Evolutionary conservation across 306 rosid genomes (phyloP), one percentile per base, ranked within the genome.

Genomic region (Cucurbita argyrosperma): DNA sequence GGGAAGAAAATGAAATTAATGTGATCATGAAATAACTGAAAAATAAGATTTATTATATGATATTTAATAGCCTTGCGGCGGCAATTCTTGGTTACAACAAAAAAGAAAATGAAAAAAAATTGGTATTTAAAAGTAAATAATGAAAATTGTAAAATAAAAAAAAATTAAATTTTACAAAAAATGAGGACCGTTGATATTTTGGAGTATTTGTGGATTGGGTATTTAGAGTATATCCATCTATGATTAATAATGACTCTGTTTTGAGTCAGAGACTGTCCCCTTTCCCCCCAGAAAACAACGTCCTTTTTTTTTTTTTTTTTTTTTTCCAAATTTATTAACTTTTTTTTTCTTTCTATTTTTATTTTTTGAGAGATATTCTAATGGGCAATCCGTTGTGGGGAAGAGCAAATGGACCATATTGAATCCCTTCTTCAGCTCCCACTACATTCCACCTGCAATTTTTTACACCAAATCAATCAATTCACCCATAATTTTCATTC

Each of bases 341-440:
- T 66, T 1, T 66, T 19, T 26, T 58, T 21, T n/a, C n/a, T n/a
- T 13, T 35, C 2, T 60, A 8, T 30, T 45, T 8, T 71, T 61
- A 80, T 15, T 82, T 83, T 77, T 84, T 90, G 74, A 79, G 71
- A 80, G 64, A 83, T 49, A 94, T 76, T 66, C 69, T 86, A 67
- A 95, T 84, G 84, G 99, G 99, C 71, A 95, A 82, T 16, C 99
- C 99, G 74, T 91, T 87, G 50, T 84, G 92, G 79, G 99, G 99
- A 80, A 95, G 96, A 60, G 96, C 95, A 86, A 95, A 95, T 60
- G 99, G 99, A 7, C 92, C 99, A 80, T 95, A 95, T 42, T 95
- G 99, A 55, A 95, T 95, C 14, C 99, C 99, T 81, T 82, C 88
- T 75, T 89, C 86, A 60, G 79, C 84, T 72, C 89, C 92, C 62